Evolutionary conservation across 208 protist species (phyloP).

Genomic region (Leishmania braziliensis): DNA sequence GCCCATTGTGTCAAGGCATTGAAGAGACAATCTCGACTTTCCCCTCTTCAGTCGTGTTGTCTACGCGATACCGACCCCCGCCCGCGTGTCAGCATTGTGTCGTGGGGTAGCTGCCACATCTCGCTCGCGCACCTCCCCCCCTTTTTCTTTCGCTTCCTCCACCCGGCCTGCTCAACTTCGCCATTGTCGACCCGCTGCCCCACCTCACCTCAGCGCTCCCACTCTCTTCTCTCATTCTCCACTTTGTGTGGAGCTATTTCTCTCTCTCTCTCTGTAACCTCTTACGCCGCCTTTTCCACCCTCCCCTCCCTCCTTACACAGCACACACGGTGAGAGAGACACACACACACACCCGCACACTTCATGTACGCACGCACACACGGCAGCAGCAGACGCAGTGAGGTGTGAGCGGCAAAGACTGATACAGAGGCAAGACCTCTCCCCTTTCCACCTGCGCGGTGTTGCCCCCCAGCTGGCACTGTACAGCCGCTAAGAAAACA

Average conservation of each 20-base stretch:
- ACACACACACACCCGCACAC: neutral
- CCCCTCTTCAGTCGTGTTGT: neutral
- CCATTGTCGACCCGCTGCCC: neutral
- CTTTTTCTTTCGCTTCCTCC: neutral
- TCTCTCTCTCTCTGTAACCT: neutral
- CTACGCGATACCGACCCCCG: neutral
- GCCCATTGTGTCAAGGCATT: neutral
- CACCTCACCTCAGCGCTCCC: neutral
- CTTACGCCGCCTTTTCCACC: neutral
- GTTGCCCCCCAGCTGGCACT: neutral
- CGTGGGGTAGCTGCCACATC: neutral
- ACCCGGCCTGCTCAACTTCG: neutral
- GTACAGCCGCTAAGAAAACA: neutral
- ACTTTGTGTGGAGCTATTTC: neutral
- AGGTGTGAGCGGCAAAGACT: neutral
- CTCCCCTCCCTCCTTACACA: neutral
- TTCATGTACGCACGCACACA: neutral
- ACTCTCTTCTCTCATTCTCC: neutral
- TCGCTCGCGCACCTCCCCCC: neutral
- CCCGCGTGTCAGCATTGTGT: neutral
- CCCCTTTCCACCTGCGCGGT: constrained; percentile 6
- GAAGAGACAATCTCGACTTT: neutral
- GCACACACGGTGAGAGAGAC: neutral
- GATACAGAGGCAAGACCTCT: neutral
- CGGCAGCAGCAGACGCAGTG: neutral